phyloP scores from a whole-genome alignment of 2,329 filamentous ascomycete species.

The Cercospora brassicicola region DNA sequence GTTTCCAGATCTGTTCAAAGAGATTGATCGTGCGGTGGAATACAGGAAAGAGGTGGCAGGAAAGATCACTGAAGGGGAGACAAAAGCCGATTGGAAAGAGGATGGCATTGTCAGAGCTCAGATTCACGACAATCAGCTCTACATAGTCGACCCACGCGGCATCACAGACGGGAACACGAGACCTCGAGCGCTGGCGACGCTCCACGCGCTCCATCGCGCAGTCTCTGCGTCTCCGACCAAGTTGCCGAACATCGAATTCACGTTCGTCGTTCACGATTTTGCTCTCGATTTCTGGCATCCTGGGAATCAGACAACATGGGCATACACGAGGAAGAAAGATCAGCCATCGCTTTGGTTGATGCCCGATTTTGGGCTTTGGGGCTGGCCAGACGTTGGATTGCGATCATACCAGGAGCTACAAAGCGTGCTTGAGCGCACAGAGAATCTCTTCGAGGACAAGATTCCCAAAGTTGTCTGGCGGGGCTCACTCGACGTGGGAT shows the following conservation, averaged over 20 bases:
- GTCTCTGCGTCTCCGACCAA: slow-evolving; percentile 40
- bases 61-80: slow-evolving; percentile 29
- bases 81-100: slow-evolving; percentile 28
- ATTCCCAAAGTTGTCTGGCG: slow-evolving; percentile 35
- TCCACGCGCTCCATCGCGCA: slow-evolving; percentile 51
- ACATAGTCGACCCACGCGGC: slow-evolving; percentile 30
- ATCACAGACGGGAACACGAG: slow-evolving; percentile 32
- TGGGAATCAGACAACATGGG: slow-evolving; percentile 32
- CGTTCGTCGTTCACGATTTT: slow-evolving; percentile 51
- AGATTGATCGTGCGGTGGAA: slow-evolving; percentile 35
- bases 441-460: slow-evolving; percentile 28
- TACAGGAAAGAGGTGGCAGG: slow-evolving; percentile 27
- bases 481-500: slow-evolving; percentile 32
- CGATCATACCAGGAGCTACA: slow-evolving; percentile 24
- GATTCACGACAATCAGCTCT: slow-evolving; percentile 36
- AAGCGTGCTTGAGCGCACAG: slow-evolving; percentile 26
- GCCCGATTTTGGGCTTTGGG: slow-evolving; percentile 54
- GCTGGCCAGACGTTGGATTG: slow-evolving; percentile 51
- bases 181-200: slow-evolving; percentile 39
- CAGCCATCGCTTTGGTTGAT: slow-evolving; percentile 52
- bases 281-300: slow-evolving; percentile 15
- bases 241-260: slow-evolving; percentile 49
- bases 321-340: slow-evolving; percentile 30
- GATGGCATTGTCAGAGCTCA: slow-evolving; percentile 32
- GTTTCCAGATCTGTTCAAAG: slow-evolving; percentile 36